A percentile compares a stretch with the other conserved stretches of the same genome.
Conservation (phyloP, 176 grass and related monocot genomes). For the Avena insularis region DNA sequence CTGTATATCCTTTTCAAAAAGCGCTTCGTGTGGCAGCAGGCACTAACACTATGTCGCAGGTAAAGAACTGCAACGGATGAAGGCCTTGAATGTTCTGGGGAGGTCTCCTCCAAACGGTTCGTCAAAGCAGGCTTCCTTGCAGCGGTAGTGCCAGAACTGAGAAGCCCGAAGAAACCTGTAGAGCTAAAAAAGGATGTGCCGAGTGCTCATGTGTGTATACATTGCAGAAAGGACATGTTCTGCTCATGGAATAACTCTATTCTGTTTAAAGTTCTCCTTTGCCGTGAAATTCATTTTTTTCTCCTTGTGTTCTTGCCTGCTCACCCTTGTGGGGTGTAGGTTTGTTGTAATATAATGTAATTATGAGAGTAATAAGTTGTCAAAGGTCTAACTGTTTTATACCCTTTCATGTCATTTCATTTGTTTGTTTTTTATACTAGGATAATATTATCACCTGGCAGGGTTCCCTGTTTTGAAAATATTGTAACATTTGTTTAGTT, state of each 20-base stretch:
- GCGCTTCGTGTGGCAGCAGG: not conserved
- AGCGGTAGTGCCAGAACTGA: conserved; percentile 31
- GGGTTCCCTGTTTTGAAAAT: too few relatives aligned
- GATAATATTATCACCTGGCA: not conserved
- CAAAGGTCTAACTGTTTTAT: not conserved
- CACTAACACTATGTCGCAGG: conserved; percentile 42
- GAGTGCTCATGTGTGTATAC: conserved; percentile 24
- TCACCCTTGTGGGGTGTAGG: not conserved
- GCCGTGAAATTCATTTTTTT: not conserved
- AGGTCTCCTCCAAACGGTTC: conserved; percentile 61
- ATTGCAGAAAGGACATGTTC: conserved; percentile 30
- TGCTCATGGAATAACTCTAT: not conserved
- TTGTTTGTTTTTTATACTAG: not conserved
- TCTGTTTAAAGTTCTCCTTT: not conserved
- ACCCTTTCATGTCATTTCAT: not conserved
- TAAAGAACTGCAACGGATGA: conserved; percentile 78
- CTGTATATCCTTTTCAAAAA: conserved; percentile 10
- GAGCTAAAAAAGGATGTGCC: not conserved
- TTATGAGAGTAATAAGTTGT: conserved; percentile 14
- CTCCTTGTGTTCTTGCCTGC: not conserved
- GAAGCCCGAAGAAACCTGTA: not conserved
- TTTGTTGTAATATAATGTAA: conserved; percentile 46
- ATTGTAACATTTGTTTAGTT: too few relatives aligned
- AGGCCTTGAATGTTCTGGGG: conserved; percentile 74
- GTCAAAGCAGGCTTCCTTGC: conserved; percentile 39